Conservation (phyloP, 2,329 filamentous ascomycete genomes). For the Pestalotiopsis fici region DNA sequence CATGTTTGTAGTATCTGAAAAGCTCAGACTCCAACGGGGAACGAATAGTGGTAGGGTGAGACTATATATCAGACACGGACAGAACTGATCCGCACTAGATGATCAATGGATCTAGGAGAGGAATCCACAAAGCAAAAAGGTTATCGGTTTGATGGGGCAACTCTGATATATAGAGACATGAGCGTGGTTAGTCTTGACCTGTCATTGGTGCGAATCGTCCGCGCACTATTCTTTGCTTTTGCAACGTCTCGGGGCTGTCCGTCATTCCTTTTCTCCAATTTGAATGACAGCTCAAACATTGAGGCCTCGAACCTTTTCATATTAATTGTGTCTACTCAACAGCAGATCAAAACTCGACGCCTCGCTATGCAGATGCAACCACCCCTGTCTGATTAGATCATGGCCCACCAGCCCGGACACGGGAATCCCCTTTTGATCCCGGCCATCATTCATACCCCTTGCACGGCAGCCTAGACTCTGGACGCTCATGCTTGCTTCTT, state of each 20-base stretch:
- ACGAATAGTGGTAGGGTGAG: background rate
- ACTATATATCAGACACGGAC: background rate
- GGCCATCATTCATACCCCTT: background rate
- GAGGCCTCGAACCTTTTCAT: background rate
- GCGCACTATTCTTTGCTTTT: background rate
- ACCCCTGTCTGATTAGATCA: background rate
- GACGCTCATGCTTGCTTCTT: background rate
- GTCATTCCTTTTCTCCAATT: background rate
- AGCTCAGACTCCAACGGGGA: background rate
- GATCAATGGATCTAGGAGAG: background rate
- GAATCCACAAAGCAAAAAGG: background rate
- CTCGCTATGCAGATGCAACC: background rate
- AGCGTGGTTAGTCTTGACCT: background rate
- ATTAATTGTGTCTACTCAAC: background rate
- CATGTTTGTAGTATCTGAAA: background rate
- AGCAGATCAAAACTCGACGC: background rate
- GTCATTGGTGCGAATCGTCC: background rate
- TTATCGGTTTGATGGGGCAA: background rate
- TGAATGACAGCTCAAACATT: background rate
- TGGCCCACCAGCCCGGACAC: background rate
- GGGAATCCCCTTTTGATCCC: background rate
- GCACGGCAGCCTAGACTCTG: background rate
- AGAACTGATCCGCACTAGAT: background rate
- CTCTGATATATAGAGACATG: background rate
- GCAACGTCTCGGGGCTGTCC: background rate